A percentile compares a stretch with the other conserved stretches of the same genome.
Evolutionary conservation across 345 rosid species (phyloP).

Genomic region (Xanthoceras sorbifolium): DNA sequence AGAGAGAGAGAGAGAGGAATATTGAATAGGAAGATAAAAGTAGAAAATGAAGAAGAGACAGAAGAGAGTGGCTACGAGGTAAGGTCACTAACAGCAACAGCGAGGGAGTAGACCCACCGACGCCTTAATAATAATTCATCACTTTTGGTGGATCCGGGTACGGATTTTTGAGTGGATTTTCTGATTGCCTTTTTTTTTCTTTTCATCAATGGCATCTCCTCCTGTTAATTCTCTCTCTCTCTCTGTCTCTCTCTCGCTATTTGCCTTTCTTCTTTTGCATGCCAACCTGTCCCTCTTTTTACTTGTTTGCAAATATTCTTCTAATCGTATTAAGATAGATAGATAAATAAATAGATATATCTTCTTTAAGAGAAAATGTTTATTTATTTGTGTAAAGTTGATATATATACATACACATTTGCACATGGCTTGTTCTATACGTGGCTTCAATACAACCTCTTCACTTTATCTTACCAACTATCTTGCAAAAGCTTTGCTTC

Average conservation of each 20-base stretch:
- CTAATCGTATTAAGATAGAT: background rate
- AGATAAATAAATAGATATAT: no score
- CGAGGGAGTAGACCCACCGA: background rate
- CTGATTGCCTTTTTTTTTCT: background rate
- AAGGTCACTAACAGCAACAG: conserved; percentile 1
- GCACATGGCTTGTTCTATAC: conserved; percentile 13
- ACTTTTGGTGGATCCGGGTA: conserved; percentile 19
- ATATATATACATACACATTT: background rate
- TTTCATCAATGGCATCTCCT: background rate
- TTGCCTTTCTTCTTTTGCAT: background rate
- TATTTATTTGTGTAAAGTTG: background rate
- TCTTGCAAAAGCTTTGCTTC: conserved; percentile 1
- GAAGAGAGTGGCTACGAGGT: conserved; percentile 8
- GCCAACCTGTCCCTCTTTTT: conserved; percentile 14
- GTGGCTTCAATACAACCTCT: background rate
- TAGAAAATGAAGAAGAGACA: background rate
- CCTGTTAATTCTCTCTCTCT: background rate
- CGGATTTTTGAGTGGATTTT: conserved; percentile 18
- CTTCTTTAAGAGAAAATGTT: background rate
- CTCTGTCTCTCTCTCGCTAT: background rate
- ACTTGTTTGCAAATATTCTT: background rate
- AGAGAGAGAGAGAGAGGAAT: no score
- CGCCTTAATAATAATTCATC: background rate
- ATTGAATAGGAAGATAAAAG: background rate
- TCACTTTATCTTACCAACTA: background rate